Evolutionary conservation across 768 basidiomycete genomes (phyloP), one percentile per base, ranked within the genome.

Genomic region (Hericium erinaceus): DNA sequence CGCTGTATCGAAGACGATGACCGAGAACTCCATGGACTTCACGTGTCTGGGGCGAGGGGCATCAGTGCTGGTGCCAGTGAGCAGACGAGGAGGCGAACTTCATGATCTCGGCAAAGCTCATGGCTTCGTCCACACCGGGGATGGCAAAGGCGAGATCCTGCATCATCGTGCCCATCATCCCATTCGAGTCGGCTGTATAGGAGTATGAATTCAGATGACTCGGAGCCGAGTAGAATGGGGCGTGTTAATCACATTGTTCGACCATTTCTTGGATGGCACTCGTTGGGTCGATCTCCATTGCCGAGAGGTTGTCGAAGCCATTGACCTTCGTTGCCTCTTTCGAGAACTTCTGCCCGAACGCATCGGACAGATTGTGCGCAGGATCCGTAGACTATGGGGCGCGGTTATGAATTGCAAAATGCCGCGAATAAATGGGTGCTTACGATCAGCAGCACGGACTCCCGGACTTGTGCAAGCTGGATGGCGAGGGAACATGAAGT

Each of bases 71-170:
- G 24, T 16, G 11, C 13, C 9, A 38, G 3, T 20, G 50, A 11
- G 50, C 22, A 37, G 18, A 50, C 39, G 55, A 20, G 15, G 6
- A 6, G 11, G 74, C 84, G 57, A 58, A 97, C 95, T 98, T 99
- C 97, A 98, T 99, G 70, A 99, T 97, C 72, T 99, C 97, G 0
- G 97, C 97, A 65, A 99, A 99, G 61, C 93, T 94, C 97, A 99
- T 98, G 3, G 97, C 97, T 73, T 99, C 97, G 66, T 99, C 97
- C 12, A 99, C 95, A 74, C 97, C 97, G 0, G 97, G 97, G 58
- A 99, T 98, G 2, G 97, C 94, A 67, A 99, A 99, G 0, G 97
- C 97, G 48, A 99, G 80, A 74, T 99, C 97, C 71, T 99, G 97
- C 92, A 99, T 97, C 94, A 99, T 98, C 61, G 88, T 85, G 49